Percentiles rank a stretch among this genome's conserved stretches.
Evolutionary conservation across 352 stramenopile species (phyloP).

Genomic region (Detonula confervacea): DNA sequence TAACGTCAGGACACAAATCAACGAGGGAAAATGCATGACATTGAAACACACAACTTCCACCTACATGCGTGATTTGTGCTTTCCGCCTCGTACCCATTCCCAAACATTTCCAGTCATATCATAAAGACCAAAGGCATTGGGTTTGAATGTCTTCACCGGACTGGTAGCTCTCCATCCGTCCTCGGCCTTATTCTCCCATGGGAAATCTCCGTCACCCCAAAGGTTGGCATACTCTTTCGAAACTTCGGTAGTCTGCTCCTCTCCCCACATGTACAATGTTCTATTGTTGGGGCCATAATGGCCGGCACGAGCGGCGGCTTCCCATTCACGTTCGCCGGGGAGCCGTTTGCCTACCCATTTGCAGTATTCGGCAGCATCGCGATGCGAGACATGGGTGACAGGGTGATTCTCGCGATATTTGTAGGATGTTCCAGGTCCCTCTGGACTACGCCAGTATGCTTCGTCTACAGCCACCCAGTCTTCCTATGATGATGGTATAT

Average conservation of each 20-base stretch:
- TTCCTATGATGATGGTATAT: slow-evolving; percentile 32
- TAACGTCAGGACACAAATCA: too few species aligned
- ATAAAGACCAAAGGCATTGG: slow-evolving; percentile 84
- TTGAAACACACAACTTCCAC: too few species aligned
- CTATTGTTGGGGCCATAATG: slow-evolving; percentile 73
- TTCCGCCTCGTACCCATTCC: slow-evolving; percentile 84
- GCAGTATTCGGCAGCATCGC: slow-evolving; percentile 86
- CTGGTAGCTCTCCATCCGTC: slow-evolving; percentile 84
- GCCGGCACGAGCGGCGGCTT: slow-evolving; percentile 78
- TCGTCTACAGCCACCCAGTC: slow-evolving; percentile 83
- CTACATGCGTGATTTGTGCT: slow-evolving; percentile 79
- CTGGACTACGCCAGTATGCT: slow-evolving; percentile 82
- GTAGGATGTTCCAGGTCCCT: slow-evolving; percentile 75
- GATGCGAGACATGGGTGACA: slow-evolving; percentile 82
- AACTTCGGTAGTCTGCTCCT: slow-evolving; percentile 60
- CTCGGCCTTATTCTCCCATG: slow-evolving; percentile 77
- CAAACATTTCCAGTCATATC: slow-evolving; percentile 87
- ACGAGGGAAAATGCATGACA: too few species aligned
- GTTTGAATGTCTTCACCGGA: slow-evolving; percentile 81
- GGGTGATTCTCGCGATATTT: slow-evolving; percentile 85
- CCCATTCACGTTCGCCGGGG: slow-evolving; percentile 85
- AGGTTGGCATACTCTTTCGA: slow-evolving; percentile 73
- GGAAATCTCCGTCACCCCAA: slow-evolving; percentile 83
- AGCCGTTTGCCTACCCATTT: slow-evolving; percentile 82
- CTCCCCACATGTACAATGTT: slow-evolving; percentile 82